Evolutionary conservation across 2,329 filamentous ascomycete genomes (phyloP).

Genomic region (Lasiodiplodia sp.): DNA sequence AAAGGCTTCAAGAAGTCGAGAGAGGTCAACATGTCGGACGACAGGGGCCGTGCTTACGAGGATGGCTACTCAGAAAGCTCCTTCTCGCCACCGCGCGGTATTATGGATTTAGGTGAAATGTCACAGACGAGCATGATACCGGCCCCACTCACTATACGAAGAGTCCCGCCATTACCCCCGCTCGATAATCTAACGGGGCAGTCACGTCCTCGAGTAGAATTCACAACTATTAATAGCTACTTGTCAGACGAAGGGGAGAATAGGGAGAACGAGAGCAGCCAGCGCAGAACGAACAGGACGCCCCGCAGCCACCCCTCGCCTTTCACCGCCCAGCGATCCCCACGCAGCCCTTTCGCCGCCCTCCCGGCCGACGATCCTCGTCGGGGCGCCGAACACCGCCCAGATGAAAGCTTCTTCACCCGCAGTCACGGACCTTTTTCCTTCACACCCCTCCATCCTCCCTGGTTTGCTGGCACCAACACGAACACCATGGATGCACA

Average conservation of each 20-base stretch:
- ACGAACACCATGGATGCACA: background rate
- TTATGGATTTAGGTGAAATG: background rate
- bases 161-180: background rate
- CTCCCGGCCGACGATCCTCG: background rate
- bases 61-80: background rate
- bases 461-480: background rate
- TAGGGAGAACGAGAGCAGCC: background rate
- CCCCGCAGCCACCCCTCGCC: background rate
- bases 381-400: background rate
- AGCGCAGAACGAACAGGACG: background rate
- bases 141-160: background rate
- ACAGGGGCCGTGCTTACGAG: background rate
- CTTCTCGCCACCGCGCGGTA: background rate
- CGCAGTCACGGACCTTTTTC: background rate
- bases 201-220: background rate
- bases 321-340: background rate
- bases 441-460: background rate
- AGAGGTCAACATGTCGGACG: background rate
- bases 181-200: background rate
- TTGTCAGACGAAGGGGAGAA: background rate
- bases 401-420: background rate
- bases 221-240: background rate
- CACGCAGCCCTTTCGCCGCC: background rate
- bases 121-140: background rate
- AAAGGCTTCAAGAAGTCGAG: background rate